Evolutionary conservation across 176 grass and related monocot species (phyloP).

Genomic region (Aegilops speltoides): DNA sequence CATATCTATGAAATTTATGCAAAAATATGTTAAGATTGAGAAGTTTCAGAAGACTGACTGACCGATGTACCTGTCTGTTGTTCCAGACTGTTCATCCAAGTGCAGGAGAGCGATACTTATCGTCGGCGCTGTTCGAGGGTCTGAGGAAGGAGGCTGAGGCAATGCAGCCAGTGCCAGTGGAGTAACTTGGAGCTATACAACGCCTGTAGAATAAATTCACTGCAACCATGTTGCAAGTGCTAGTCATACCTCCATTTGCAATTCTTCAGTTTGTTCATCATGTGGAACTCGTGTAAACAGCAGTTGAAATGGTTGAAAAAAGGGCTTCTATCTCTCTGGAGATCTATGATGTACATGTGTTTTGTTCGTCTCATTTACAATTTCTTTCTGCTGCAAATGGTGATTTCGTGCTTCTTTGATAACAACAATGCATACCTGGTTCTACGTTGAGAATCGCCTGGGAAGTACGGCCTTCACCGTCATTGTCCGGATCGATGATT

Average conservation of each 20-base stretch:
- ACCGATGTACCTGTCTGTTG: background rate
- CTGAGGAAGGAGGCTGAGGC: conserved; percentile 77
- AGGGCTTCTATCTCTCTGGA: background rate
- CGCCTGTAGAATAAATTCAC: background rate
- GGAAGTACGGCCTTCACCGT: conserved; percentile 37
- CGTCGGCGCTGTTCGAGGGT: conserved; percentile 70
- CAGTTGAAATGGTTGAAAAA: background rate
- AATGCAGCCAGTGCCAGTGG: conserved; percentile 73
- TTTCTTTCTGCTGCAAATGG: background rate
- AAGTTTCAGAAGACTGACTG: background rate
- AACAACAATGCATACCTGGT: conserved; percentile 29
- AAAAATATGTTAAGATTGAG: background rate
- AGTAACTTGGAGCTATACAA: conserved; percentile 36
- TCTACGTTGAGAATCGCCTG: conserved; percentile 46
- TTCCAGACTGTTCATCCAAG: conserved; percentile 86
- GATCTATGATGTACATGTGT: background rate
- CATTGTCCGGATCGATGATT: conserved; percentile 62
- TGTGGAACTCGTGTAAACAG: background rate
- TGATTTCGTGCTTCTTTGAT: background rate
- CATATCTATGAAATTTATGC: background rate
- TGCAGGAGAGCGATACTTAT: conserved; percentile 80
- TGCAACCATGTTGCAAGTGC: background rate
- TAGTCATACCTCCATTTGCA: background rate
- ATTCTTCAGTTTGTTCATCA: background rate
- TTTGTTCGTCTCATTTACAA: background rate